These are phyloP conservation scores for Solanum sparsipilum DNA, from an alignment of 257 asterid genomes.

Conservation along the genomic window DNA sequence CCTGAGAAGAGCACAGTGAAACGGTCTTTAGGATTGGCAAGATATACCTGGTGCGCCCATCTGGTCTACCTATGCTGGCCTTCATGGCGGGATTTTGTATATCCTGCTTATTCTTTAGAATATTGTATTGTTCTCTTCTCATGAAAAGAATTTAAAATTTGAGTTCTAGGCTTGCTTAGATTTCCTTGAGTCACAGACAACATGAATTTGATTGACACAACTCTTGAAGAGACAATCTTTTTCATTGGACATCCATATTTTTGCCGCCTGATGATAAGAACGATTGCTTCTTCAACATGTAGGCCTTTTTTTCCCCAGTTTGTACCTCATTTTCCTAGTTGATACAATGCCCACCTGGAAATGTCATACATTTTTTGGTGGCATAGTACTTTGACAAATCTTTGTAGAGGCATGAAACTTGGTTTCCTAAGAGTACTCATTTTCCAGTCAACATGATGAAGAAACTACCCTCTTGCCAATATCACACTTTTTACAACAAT, in stretches of 20 bases:
- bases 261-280: no score
- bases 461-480: neutral
- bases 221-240: no score
- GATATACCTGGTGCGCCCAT: neutral
- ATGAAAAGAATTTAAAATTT: no score
- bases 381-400: neutral
- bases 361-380: neutral
- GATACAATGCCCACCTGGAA: neutral
- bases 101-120: no score
- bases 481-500: constrained; percentile 32
- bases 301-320: neutral
- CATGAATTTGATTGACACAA: neutral
- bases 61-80: neutral
- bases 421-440: neutral
- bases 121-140: neutral
- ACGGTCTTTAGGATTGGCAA: neutral
- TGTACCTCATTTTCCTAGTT: neutral
- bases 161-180: neutral
- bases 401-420: neutral
- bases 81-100: neutral
- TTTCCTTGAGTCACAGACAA: no score
- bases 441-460: constrained; percentile 2
- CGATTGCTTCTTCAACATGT: no score
- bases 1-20: neutral
- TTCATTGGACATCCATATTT: neutral